Percentiles rank a stretch among this genome's conserved stretches.
Evolutionary conservation across 352 stramenopile species (phyloP).

Genomic region (Phytophthora cryptogea): DNA sequence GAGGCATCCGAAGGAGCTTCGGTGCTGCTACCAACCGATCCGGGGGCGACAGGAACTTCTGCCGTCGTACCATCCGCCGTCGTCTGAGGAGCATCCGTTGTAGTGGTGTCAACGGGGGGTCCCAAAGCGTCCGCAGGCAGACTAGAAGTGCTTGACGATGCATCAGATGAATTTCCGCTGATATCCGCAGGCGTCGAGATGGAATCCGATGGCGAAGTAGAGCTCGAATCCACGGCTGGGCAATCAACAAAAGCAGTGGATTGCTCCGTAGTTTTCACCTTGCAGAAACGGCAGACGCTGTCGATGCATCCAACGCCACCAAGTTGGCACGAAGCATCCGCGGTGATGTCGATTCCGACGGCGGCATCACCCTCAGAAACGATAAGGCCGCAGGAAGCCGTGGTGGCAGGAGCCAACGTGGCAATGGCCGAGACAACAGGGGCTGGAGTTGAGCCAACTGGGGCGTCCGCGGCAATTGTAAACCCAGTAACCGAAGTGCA

Average conservation of each 20-base stretch:
- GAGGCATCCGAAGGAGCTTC: neutral
- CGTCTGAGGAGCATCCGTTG: neutral
- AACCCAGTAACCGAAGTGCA: conserved; percentile 23
- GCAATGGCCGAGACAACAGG: neutral
- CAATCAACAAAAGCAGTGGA: conserved; percentile 26
- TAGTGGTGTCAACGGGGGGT: neutral
- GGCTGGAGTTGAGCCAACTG: neutral
- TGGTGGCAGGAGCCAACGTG: neutral
- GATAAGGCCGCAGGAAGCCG: conserved; percentile 10
- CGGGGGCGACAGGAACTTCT: neutral
- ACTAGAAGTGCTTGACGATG: neutral
- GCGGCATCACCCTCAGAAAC: conserved; percentile 31
- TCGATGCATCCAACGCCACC: conserved; percentile 42
- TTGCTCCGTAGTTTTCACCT: conserved; percentile 17
- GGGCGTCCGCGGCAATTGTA: neutral
- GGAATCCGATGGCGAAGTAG: neutral
- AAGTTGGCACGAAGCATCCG: conserved; percentile 24
- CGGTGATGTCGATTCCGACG: conserved; percentile 33
- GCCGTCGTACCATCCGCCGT: conserved; percentile 1
- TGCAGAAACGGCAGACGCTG: conserved; percentile 44
- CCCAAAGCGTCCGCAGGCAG: neutral
- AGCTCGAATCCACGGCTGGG: neutral
- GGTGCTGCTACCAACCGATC: no score
- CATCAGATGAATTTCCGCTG: neutral
- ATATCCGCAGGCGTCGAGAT: conserved; percentile 1